Evolutionary conservation across 2,329 filamentous ascomycete species (phyloP).

Genomic region (Arthrobotrys sphaeroides): DNA sequence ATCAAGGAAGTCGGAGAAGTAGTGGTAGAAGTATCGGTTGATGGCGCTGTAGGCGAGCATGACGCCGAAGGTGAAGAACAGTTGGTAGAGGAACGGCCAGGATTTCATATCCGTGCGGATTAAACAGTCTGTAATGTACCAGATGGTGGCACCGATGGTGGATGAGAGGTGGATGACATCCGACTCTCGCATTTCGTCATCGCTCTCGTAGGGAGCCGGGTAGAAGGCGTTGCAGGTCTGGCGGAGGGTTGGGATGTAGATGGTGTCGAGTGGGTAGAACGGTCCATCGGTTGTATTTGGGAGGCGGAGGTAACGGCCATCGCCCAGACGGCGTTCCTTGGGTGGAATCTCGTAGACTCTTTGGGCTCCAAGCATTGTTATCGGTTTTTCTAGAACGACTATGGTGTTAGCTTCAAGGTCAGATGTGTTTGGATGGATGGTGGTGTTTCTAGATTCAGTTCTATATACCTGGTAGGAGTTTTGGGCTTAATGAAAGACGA

Average conservation of each 20-base stretch:
- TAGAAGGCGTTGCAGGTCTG: neutral
- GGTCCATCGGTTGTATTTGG: neutral
- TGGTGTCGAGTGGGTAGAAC: neutral
- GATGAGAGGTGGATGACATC: constrained; percentile 19
- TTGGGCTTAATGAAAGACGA: too few species aligned
- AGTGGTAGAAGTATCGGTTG: constrained; percentile 6
- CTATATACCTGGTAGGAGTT: too few species aligned
- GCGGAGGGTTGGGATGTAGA: neutral
- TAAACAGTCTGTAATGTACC: constrained; percentile 23
- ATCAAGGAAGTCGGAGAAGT: neutral
- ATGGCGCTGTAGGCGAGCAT: constrained; percentile 19
- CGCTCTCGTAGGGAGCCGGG: neutral
- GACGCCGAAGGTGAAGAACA: neutral
- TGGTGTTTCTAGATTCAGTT: neutral
- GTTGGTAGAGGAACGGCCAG: neutral
- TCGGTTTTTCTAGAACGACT: neutral
- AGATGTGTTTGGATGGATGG: too few species aligned
- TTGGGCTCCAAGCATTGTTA: neutral
- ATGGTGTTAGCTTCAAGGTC: neutral
- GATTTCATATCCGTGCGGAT: constrained; percentile 16
- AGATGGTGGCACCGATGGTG: constrained; percentile 2
- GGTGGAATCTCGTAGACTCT: neutral
- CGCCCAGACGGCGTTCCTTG: neutral
- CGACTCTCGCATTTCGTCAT: neutral
- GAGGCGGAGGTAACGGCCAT: constrained; percentile 2